Percentiles rank a stretch among this genome's conserved stretches.
These are phyloP conservation scores for Solanum dulcamara DNA, from an alignment of 257 asterid species.

Conservation along the genomic window DNA sequence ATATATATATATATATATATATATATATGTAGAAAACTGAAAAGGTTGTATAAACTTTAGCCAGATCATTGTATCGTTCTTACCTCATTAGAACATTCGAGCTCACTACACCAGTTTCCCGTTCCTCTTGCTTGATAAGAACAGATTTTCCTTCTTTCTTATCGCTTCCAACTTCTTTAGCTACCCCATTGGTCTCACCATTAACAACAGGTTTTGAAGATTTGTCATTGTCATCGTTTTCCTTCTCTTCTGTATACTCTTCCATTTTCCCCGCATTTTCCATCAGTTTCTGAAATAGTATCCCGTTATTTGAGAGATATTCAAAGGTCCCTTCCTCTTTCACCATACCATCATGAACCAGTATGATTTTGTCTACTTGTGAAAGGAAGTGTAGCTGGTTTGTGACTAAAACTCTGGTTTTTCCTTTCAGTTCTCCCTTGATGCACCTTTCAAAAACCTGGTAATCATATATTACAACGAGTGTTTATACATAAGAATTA, in stretches of 20 bases:
- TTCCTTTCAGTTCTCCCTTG: slow-evolving; percentile 73
- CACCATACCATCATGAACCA: slow-evolving; percentile 88
- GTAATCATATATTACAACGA: neutral
- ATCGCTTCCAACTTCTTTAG: slow-evolving; percentile 34
- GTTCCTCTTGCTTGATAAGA: slow-evolving; percentile 95
- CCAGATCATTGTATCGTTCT: neutral
- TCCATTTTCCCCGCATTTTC: slow-evolving; percentile 99
- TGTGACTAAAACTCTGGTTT: slow-evolving; percentile 90
- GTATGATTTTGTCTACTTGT: slow-evolving; percentile 82
- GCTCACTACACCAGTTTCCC: slow-evolving; percentile 97
- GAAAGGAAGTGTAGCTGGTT: slow-evolving; percentile 95
- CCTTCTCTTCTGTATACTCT: slow-evolving; percentile 67
- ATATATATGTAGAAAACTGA: neutral
- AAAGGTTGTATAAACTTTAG: neutral
- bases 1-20: neutral
- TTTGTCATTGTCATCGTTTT: slow-evolving; percentile 16
- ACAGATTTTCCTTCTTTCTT: slow-evolving; percentile 72
- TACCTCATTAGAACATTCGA: slow-evolving; percentile 74
- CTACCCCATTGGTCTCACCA: slow-evolving; percentile 30
- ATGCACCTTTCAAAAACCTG: slow-evolving; percentile 92
- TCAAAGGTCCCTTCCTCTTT: slow-evolving; percentile 98
- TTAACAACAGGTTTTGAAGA: slow-evolving; percentile 33
- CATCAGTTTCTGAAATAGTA: slow-evolving; percentile 76
- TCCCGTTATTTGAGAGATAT: slow-evolving; percentile 75
- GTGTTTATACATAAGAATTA: neutral